Conservation (phyloP, 164 flowering plant species). For the Aristolochia contorta region DNA sequence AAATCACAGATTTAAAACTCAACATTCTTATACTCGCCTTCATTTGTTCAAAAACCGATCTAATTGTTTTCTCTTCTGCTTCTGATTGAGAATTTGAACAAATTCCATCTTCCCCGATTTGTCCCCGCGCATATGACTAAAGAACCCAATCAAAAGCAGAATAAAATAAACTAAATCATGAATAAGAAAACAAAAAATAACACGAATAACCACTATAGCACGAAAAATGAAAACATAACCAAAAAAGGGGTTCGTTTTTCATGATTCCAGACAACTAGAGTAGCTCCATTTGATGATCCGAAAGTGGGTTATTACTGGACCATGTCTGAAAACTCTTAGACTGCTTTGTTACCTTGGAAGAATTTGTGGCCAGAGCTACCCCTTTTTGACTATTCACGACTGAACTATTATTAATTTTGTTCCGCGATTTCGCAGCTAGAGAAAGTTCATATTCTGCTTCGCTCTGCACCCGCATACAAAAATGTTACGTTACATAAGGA, state of each 20-base stretch:
- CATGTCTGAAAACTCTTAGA: slow-evolving; percentile 13
- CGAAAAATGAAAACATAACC: not conserved
- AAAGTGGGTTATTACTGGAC: slow-evolving; percentile 26
- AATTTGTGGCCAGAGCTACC: slow-evolving; percentile 12
- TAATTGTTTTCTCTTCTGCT: slow-evolving; percentile 61
- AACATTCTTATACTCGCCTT: slow-evolving; percentile 19
- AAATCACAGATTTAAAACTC: not conserved
- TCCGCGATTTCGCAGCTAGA: slow-evolving; percentile 9
- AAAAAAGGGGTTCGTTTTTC: not conserved
- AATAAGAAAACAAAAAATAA: not conserved
- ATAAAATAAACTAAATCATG: not conserved
- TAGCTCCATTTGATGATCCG: slow-evolving; percentile 23
- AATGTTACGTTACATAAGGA: not conserved
- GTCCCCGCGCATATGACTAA: slow-evolving; percentile 22
- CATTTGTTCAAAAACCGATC: slow-evolving; percentile 46
- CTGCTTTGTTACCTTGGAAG: slow-evolving; percentile 12
- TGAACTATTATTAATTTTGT: slow-evolving; percentile 6
- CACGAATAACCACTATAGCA: not conserved
- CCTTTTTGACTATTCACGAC: slow-evolving; percentile 7
- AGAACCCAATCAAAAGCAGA: not conserved
- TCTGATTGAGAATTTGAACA: slow-evolving; percentile 42
- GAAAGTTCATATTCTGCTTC: slow-evolving; percentile 30
- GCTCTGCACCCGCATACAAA: slow-evolving; percentile 22
- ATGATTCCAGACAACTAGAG: slow-evolving; percentile 16
- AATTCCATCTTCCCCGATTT: slow-evolving; percentile 41